phyloP scores from a whole-genome alignment of 495 filamentous ascomycete species.

The Lentithecium fluviatile region DNA sequence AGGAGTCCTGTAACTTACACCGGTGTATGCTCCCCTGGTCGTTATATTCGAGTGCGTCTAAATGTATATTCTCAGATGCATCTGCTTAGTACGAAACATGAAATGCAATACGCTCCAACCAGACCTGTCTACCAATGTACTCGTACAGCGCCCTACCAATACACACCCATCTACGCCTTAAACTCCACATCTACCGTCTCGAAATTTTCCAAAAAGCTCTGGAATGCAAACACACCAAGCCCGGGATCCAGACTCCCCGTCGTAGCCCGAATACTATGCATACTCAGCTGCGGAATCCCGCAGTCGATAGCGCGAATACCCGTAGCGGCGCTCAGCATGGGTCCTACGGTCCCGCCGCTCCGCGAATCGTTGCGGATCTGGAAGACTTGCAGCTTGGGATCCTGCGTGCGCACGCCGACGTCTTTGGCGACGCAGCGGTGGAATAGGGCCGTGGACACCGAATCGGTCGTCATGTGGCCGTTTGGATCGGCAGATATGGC shows the following conservation, averaged over 20 bases:
- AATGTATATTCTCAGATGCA: no score
- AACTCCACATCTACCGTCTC: slow-evolving; percentile 88
- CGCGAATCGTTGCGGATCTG: slow-evolving; percentile 91
- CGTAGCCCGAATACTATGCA: slow-evolving; percentile 93
- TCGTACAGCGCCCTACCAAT: no score
- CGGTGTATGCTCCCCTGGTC: no score
- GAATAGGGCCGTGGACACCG: slow-evolving; percentile 73
- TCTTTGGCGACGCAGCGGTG: slow-evolving; percentile 69
- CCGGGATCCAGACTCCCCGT: slow-evolving; percentile 86
- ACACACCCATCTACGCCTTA: slow-evolving; percentile 32
- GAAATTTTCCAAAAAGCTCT: slow-evolving; percentile 84
- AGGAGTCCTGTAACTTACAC: no score
- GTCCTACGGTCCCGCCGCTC: slow-evolving; percentile 91
- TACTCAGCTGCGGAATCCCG: slow-evolving; percentile 87
- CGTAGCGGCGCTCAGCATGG: slow-evolving; percentile 77
- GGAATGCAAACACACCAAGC: slow-evolving; percentile 81
- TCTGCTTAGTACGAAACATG: no score
- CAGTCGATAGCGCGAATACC: slow-evolving; percentile 86
- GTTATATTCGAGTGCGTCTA: no score
- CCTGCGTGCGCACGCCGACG: slow-evolving; percentile 41
- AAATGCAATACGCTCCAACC: no score
- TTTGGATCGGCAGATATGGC: slow-evolving; percentile 84
- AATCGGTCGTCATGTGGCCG: slow-evolving; percentile 90
- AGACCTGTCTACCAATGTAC: no score
- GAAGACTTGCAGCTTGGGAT: slow-evolving; percentile 76